Evolutionary conservation across 176 grass and related monocot genomes (phyloP).

Genomic region (Pontederia paniculata): DNA sequence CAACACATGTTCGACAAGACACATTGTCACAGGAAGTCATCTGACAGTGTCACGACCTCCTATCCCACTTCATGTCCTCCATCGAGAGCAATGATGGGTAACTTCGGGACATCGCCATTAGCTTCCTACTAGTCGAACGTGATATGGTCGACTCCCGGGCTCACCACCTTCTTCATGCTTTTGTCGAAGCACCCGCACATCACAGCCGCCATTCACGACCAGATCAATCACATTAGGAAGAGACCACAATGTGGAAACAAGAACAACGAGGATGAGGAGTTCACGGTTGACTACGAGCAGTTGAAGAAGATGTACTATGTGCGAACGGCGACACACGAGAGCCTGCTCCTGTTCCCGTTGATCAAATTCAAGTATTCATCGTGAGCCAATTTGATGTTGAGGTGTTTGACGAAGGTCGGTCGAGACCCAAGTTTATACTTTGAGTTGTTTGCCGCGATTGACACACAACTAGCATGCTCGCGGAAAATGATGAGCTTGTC

Average conservation of each 20-base stretch:
- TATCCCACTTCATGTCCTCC: slow-evolving; percentile 10
- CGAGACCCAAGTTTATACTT: slow-evolving; percentile 41
- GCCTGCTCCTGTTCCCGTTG: slow-evolving; percentile 5
- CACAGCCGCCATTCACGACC: neutral
- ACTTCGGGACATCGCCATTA: slow-evolving; percentile 19
- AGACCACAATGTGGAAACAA: too few relatives aligned
- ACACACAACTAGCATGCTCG: too few relatives aligned
- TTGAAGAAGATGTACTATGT: slow-evolving; percentile 10
- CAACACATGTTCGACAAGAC: neutral
- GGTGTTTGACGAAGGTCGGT: slow-evolving; percentile 21
- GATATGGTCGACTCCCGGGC: slow-evolving; percentile 6
- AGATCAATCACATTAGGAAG: neutral
- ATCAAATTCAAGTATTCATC: slow-evolving; percentile 26
- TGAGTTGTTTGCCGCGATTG: too few relatives aligned
- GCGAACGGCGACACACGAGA: slow-evolving; percentile 7
- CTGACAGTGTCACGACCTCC: slow-evolving; percentile 6
- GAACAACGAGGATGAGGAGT: neutral
- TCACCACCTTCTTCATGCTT: slow-evolving; percentile 13
- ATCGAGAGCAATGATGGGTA: slow-evolving; percentile 2
- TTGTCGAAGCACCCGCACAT: neutral
- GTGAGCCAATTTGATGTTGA: slow-evolving; percentile 52
- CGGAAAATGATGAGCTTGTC: too few relatives aligned
- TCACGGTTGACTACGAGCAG: slow-evolving; percentile 1
- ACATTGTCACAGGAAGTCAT: slow-evolving; percentile 8
- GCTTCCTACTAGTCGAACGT: slow-evolving; percentile 14